phyloP scores from a whole-genome alignment of 192 early-diverging fungal species.

The Coemansia asiatica region DNA sequence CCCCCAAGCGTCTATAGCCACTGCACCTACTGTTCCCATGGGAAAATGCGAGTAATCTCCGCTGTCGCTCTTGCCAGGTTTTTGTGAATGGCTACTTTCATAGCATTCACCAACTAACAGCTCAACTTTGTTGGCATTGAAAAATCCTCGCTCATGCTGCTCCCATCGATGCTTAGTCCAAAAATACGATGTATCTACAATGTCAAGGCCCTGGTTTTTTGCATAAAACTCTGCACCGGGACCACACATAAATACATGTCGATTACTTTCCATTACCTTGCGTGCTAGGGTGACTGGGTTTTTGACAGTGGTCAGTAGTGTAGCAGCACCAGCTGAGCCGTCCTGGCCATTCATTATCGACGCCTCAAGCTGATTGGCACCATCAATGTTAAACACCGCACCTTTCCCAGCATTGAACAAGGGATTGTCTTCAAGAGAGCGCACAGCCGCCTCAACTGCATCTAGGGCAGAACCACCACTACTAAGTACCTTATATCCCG shows the following conservation, averaged over 20 bases:
- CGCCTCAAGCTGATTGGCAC: slow-evolving; percentile 38
- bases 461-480: slow-evolving; percentile 28
- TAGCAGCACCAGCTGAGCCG: slow-evolving; percentile 38
- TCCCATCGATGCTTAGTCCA: slow-evolving; percentile 45
- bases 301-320: slow-evolving; percentile 32
- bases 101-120: background rate
- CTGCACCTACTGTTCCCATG: slow-evolving; percentile 41
- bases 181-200: slow-evolving; percentile 34
- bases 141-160: slow-evolving; percentile 33
- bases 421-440: slow-evolving; percentile 41
- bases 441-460: slow-evolving; percentile 49
- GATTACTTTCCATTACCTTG: slow-evolving; percentile 35
- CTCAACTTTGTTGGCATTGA: background rate
- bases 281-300: slow-evolving; percentile 41
- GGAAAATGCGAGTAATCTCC: slow-evolving; percentile 25
- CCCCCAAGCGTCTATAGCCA: slow-evolving; percentile 26
- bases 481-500: slow-evolving; percentile 23
- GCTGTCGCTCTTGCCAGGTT: background rate
- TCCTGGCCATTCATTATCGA: slow-evolving; percentile 29
- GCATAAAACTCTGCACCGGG: slow-evolving; percentile 35
- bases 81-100: background rate
- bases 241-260: slow-evolving; percentile 31
- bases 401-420: slow-evolving; percentile 41
- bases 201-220: slow-evolving; percentile 20
- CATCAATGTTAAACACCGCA: slow-evolving; percentile 31